Conservation (phyloP, 306 rosid genomes). For the Vigna hirtella region DNA sequence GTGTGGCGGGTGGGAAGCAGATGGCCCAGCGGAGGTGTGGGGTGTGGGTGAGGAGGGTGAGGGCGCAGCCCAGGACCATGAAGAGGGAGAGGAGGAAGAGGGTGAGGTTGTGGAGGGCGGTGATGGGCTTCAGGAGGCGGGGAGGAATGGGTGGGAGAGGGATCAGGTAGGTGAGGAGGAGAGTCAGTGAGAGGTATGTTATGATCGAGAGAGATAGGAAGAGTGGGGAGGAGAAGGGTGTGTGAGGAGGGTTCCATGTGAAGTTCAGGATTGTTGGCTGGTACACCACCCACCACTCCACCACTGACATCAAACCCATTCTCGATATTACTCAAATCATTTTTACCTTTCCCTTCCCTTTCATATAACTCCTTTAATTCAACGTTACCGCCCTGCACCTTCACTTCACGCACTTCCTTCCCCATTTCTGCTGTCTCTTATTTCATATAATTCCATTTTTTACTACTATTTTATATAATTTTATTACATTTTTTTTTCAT, state of each 20-base stretch:
- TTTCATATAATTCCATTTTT: too few species aligned
- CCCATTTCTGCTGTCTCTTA: too few species aligned
- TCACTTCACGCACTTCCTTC: too few species aligned
- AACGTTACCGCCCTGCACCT: too few species aligned
- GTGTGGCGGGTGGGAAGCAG: slow-evolving; percentile 67
- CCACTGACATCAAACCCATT: background rate
- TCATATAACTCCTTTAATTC: background rate
- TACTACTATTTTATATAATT: too few species aligned
- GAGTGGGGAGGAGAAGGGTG: slow-evolving; percentile 54
- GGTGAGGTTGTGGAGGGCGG: slow-evolving; percentile 66
- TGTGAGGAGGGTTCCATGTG: slow-evolving; percentile 66
- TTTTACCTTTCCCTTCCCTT: too few species aligned
- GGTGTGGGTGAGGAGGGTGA: slow-evolving; percentile 55
- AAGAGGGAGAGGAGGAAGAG: slow-evolving; percentile 70
- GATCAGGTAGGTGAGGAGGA: slow-evolving; percentile 53
- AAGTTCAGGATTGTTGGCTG: slow-evolving; percentile 69
- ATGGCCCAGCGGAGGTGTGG: slow-evolving; percentile 54
- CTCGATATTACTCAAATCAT: background rate
- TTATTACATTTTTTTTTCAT: background rate
- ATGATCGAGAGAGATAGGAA: slow-evolving; percentile 55
- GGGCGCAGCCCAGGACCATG: slow-evolving; percentile 68
- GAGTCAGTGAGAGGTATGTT: slow-evolving; percentile 62
- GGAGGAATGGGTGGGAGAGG: slow-evolving; percentile 49
- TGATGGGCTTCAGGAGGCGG: slow-evolving; percentile 55
- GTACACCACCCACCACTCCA: slow-evolving; percentile 62